Conservation (phyloP, 495 filamentous ascomycete genomes). For the Patellaria atrata region DNA sequence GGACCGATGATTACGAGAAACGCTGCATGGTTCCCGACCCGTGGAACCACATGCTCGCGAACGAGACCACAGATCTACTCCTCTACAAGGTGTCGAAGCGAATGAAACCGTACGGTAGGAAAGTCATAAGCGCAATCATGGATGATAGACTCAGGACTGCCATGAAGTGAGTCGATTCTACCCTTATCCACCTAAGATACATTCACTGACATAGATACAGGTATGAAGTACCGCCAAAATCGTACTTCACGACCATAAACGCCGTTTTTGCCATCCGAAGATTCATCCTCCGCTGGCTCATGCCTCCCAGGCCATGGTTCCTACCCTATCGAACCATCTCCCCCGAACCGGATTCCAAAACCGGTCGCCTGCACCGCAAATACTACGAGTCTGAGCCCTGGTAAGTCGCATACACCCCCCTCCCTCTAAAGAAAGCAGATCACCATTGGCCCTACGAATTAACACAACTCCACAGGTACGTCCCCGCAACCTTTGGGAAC, state of each 20-base stretch:
- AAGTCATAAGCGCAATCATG: constrained; percentile 45
- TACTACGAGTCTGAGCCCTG: constrained; percentile 32
- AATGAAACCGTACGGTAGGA: constrained; percentile 33
- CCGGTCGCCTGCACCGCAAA: constrained; percentile 33
- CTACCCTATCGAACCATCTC: constrained; percentile 29
- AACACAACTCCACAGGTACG: constrained; percentile 31
- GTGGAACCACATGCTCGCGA: constrained; percentile 38
- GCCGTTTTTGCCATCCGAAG: constrained; percentile 34
- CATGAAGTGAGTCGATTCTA: constrained; percentile 41
- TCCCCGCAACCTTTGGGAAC: constrained; percentile 45
- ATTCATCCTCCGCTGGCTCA: constrained; percentile 39
- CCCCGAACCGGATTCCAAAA: constrained; percentile 32
- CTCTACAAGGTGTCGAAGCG: constrained; percentile 40
- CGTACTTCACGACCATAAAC: constrained; percentile 29
- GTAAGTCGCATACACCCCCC: constrained; percentile 2
- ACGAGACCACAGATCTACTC: constrained; percentile 43
- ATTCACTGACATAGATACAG: constrained; percentile 19
- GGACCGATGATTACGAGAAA: constrained; percentile 12
- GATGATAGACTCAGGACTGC: constrained; percentile 46
- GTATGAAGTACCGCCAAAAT: constrained; percentile 31
- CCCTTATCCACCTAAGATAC: not conserved
- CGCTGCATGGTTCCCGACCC: constrained; percentile 41
- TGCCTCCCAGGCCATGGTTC: constrained; percentile 38
- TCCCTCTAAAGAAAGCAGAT: too few species aligned
- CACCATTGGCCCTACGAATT: too few species aligned